Base-by-base conservation (phyloP, 352 stramenopile genomes). In the Pythium dissimile region DNA sequence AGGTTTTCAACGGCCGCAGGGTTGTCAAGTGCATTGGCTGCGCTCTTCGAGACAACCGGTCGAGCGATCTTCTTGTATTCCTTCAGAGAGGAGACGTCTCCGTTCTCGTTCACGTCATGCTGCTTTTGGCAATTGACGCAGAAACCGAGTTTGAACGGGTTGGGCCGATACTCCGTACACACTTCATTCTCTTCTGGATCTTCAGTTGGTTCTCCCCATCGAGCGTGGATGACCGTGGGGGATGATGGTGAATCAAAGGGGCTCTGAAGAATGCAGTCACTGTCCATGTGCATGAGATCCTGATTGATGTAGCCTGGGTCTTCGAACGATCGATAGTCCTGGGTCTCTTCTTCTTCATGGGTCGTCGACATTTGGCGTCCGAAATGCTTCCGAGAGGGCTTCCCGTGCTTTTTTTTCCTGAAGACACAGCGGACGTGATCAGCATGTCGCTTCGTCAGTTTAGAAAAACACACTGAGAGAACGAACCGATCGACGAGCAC, bases 121-220 rank as follows among this genome's bases (percentile, higher is more conserved):
- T 95, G 85, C 63, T 93, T 93, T 71, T 92, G 85, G 67, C 85
- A 95, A 67, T 95, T 95, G 57, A 95, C 82, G 63, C 85, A 95
- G 58, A 93, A 95, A 6, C 85, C 85, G 20, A 92, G 62, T 61
- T 91, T 91, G 61, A 95, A 95, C 27, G 84, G 81, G 52, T 95
- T 95, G 0, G 83, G 77, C 20, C 69, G 35, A 56, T 86, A 95
- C n/a, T 95, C 85, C 2, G 71, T 80, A 49, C 85, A 95, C 49
- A 92, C 59, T 31, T 76, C 81, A 45, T 89, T 80, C 64, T 95
- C 81, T 50, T 95, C 85, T 5, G 83, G 83, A 49, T 92, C 85
- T 52, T 92, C 82, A 37, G 86, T 80, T 0, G 80, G 78, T 45
- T 95, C 85, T 4, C 85, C 85, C 85, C 85, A 95, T 8, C 85